A percentile compares a stretch with the other conserved stretches of the same genome.
Conservation (phyloP, 352 stramenopile species). For the Thraustochytrium sp. region DNA sequence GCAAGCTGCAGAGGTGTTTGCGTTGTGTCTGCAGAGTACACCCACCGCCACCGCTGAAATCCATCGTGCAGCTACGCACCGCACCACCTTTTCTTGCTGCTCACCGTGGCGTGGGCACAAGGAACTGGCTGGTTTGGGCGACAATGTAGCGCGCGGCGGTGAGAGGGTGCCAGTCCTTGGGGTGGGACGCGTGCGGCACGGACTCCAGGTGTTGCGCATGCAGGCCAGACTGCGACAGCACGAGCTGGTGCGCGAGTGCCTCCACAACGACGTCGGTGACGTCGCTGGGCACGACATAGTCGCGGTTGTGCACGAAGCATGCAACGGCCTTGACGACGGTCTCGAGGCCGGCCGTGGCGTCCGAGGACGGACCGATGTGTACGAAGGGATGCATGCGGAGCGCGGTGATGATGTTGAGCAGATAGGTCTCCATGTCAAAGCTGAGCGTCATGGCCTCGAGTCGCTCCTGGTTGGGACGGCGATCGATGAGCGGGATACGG, state of each 20-base stretch:
- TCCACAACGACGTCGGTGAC: slow-evolving; percentile 32
- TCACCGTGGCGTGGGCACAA: slow-evolving; percentile 13
- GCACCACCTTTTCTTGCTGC: too few relatives aligned
- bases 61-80: too few relatives aligned
- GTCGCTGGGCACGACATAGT: not conserved
- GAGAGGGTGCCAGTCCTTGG: slow-evolving; percentile 34
- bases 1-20: too few relatives aligned
- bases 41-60: too few relatives aligned
- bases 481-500: not conserved
- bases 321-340: not conserved
- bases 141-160: slow-evolving; percentile 16
- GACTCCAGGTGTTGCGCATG: not conserved
- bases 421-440: slow-evolving; percentile 22
- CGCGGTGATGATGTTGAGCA: slow-evolving; percentile 17
- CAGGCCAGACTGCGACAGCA: slow-evolving; percentile 3
- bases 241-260: slow-evolving; percentile 11
- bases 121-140: slow-evolving; percentile 20
- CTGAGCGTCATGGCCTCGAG: not conserved
- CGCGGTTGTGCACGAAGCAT: not conserved
- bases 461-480: not conserved
- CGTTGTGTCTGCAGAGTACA: too few relatives aligned
- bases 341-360: not conserved
- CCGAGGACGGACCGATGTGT: not conserved
- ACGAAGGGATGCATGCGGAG: slow-evolving; percentile 37
- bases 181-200: not conserved